phyloP scores from a whole-genome alignment of 345 rosid species.

The Lepidium didymum region DNA sequence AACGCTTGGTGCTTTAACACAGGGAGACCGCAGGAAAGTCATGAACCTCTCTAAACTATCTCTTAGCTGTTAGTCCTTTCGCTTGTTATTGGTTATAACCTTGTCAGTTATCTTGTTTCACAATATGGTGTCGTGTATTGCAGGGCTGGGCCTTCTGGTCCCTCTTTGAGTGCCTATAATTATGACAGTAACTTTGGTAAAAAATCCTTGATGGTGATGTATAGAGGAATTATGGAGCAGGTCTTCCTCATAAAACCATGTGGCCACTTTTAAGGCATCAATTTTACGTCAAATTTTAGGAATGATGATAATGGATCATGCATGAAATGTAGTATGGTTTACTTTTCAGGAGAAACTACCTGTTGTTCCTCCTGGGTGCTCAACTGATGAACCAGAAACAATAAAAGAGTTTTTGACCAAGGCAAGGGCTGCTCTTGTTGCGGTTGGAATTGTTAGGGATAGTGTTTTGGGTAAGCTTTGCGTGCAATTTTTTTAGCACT shows the following conservation, averaged over 20 bases:
- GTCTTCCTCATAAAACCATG: slow-evolving; percentile 29
- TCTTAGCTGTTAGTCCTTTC: slow-evolving; percentile 2
- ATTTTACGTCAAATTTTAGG: background rate
- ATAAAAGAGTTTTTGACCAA: slow-evolving; percentile 68
- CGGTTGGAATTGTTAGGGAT: slow-evolving; percentile 98
- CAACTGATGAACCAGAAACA: slow-evolving; percentile 74
- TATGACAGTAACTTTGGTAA: slow-evolving; percentile 92
- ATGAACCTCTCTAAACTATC: background rate
- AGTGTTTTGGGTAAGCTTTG: slow-evolving; percentile 55
- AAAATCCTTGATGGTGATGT: slow-evolving; percentile 89
- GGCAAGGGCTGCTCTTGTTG: slow-evolving; percentile 95
- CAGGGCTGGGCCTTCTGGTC: slow-evolving; percentile 96
- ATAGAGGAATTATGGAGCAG: slow-evolving; percentile 95
- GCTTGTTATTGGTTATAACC: background rate
- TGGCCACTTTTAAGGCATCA: background rate
- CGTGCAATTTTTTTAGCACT: background rate
- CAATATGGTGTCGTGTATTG: slow-evolving; percentile 20
- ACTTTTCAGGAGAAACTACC: slow-evolving; percentile 77
- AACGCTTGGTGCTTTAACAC: slow-evolving; percentile 96
- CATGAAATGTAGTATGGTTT: slow-evolving; percentile 16
- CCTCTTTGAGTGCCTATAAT: slow-evolving; percentile 88
- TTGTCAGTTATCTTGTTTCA: slow-evolving; percentile 14
- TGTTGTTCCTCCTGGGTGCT: slow-evolving; percentile 94
- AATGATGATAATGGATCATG: slow-evolving; percentile 3
- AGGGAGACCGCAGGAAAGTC: slow-evolving; percentile 92